Evolutionary conservation across 2,329 filamentous ascomycete genomes (phyloP), one percentile per base, ranked within the genome.

Genomic region (Pseudogymnoascus sp.): DNA sequence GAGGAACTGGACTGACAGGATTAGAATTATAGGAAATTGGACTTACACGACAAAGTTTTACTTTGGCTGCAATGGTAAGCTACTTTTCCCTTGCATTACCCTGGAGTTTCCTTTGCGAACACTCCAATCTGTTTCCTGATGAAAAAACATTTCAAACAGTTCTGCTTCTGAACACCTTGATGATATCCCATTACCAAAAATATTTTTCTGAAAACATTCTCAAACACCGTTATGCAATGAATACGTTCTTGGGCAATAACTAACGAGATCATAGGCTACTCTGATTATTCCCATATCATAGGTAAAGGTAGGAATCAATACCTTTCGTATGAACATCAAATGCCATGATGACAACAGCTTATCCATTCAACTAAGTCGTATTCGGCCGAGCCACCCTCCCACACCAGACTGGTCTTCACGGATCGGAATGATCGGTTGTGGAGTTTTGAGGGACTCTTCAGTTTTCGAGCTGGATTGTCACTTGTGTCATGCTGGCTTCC

Each of bases 291-390:
- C 15, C 5, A 33, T 33, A 33, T 8, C 29, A 33, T 12, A 5
- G 48, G 48, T 13, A 64, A 69, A 67, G 66, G 67, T 69, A 69
- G 62, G 63, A 6, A 55, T 37, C 42, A 59, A 18, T 42, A n/a
- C 29, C 33, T 64, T 29, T 63, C 63, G 42, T 59, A 58, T 36
- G 42, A 9, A 42, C 35, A 45, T 18, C 48, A 36, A 65, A 48
- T 64, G 70, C 70, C 67, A 61, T 83, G 82, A 84, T 84, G 82
- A 84, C 76, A 79, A 80, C 73, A 85, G 86, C 85, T 85, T 86
- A 88, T 88, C 86, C 86, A 88, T 88, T 88, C 86, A 82, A 87
- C 84, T 81, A 88, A 79, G 74, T 80, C 81, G 79, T 81, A 75
- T 59, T 76, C 77, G 73, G 79, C 86, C 87, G 79, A 88, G 85